Evolutionary conservation across 441 rosid genomes (phyloP).

Genomic region (Heliophila coronopifolia): DNA sequence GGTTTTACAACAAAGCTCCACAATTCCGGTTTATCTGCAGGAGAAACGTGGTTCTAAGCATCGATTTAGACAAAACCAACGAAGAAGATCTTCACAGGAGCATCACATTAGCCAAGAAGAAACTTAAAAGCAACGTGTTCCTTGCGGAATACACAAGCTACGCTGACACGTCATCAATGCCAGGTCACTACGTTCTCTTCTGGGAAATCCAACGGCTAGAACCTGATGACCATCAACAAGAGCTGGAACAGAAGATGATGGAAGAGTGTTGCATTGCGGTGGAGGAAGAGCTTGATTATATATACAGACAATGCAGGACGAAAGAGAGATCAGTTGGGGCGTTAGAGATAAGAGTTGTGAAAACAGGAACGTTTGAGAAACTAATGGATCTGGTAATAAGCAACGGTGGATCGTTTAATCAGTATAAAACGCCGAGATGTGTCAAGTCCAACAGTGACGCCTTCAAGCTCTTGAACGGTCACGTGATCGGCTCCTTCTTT

Average conservation of each 20-base stretch:
- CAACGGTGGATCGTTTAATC: constrained; percentile 86
- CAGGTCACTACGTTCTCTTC: constrained; percentile 80
- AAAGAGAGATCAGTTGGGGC: constrained; percentile 64
- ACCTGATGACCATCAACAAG: not conserved
- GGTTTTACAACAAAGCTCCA: constrained; percentile 76
- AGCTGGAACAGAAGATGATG: constrained; percentile 33
- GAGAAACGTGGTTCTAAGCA: constrained; percentile 82
- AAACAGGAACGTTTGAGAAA: constrained; percentile 57
- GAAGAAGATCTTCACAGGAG: constrained; percentile 89
- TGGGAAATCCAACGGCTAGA: constrained; percentile 68
- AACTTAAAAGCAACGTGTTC: constrained; percentile 46
- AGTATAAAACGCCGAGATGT: constrained; percentile 85
- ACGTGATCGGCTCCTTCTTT: constrained; percentile 55
- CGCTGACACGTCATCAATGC: constrained; percentile 66
- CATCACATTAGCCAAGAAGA: constrained; percentile 59
- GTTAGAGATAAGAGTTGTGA: constrained; percentile 73
- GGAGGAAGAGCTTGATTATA: constrained; percentile 73
- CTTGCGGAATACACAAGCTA: constrained; percentile 85
- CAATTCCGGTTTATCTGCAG: constrained; percentile 86
- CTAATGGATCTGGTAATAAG: constrained; percentile 69
- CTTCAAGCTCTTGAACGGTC: constrained; percentile 55
- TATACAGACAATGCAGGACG: constrained; percentile 69
- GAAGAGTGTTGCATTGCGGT: constrained; percentile 67
- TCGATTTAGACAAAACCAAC: constrained; percentile 83
- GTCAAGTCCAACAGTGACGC: constrained; percentile 47